A percentile compares a stretch with the other conserved stretches of the same genome.
These are phyloP conservation scores for Boechera stricta DNA, from an alignment of 345 rosid genomes.

Conservation along the genomic window DNA sequence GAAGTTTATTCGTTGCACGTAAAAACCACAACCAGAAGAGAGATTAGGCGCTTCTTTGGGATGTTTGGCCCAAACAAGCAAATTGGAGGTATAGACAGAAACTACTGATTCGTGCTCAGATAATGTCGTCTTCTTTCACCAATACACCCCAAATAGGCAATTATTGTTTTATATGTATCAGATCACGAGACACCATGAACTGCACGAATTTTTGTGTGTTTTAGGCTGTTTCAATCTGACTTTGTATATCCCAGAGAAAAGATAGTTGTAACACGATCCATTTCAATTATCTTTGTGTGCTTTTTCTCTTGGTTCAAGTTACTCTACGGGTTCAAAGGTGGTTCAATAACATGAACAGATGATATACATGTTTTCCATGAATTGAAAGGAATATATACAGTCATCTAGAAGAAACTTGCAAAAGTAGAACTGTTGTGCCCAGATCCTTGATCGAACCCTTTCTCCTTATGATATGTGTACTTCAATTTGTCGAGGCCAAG, in stretches of 20 bases:
- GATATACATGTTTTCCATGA: constrained; percentile 19
- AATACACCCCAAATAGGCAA: constrained; percentile 26
- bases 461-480: constrained; percentile 4
- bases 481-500: constrained; percentile 16
- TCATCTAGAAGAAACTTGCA: constrained; percentile 21
- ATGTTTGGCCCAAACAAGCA: constrained; percentile 39
- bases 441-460: constrained; percentile 23
- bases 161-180: constrained; percentile 29
- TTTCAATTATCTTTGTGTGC: constrained; percentile 13
- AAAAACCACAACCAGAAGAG: constrained; percentile 22
- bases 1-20: constrained; percentile 25
- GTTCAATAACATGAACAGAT: constrained; percentile 22
- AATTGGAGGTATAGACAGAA: constrained; percentile 37
- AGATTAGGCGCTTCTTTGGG: constrained; percentile 33
- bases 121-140: constrained; percentile 35
- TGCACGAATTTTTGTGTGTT: constrained; percentile 18
- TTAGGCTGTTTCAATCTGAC: constrained; percentile 28
- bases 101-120: constrained; percentile 40
- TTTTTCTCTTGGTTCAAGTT: constrained; percentile 30
- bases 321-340: constrained; percentile 23
- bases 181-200: constrained; percentile 23
- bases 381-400: constrained; percentile 8
- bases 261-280: constrained; percentile 23
- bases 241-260: constrained; percentile 3
- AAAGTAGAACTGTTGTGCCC: constrained; percentile 11